phyloP scores from a whole-genome alignment of 2,329 filamentous ascomycete genomes.

The Fusarium ambrosium region DNA sequence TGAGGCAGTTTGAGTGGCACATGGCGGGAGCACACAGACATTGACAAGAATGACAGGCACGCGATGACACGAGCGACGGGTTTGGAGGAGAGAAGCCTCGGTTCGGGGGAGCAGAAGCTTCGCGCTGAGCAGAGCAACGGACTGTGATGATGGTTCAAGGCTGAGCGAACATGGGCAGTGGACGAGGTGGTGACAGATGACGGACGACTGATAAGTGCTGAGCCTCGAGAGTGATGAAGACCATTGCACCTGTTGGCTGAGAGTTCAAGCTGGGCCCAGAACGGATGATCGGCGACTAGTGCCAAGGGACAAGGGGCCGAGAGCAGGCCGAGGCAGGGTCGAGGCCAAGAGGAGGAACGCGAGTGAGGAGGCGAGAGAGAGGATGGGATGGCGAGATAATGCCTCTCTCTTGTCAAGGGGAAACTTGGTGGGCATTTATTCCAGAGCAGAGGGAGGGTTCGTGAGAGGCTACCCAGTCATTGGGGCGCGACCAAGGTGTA shows the following conservation, averaged over 20 bases:
- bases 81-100: neutral
- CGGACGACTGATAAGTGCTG: neutral
- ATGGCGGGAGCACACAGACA: conserved; percentile 2
- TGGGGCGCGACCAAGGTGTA: neutral
- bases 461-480: neutral
- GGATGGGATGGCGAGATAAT: neutral
- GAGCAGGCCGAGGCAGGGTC: conserved; percentile 32
- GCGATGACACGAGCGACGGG: neutral
- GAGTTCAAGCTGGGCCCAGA: conserved; percentile 23
- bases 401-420: neutral
- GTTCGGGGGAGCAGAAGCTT: neutral
- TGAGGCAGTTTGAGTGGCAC: neutral
- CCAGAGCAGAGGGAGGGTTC: neutral
- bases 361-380: conserved; percentile 14
- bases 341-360: conserved; percentile 38
- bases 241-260: neutral
- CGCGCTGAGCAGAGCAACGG: neutral
- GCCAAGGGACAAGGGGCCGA: conserved; percentile 35
- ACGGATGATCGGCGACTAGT: conserved; percentile 43
- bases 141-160: neutral
- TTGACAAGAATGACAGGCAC: conserved; percentile 1
- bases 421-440: neutral
- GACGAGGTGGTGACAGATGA: neutral
- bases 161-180: neutral
- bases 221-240: neutral